Percentiles rank a stretch among this genome's conserved stretches.
phyloP scores from a whole-genome alignment of 2,329 filamentous ascomycete species.

The Colletotrichum cuscutae region DNA sequence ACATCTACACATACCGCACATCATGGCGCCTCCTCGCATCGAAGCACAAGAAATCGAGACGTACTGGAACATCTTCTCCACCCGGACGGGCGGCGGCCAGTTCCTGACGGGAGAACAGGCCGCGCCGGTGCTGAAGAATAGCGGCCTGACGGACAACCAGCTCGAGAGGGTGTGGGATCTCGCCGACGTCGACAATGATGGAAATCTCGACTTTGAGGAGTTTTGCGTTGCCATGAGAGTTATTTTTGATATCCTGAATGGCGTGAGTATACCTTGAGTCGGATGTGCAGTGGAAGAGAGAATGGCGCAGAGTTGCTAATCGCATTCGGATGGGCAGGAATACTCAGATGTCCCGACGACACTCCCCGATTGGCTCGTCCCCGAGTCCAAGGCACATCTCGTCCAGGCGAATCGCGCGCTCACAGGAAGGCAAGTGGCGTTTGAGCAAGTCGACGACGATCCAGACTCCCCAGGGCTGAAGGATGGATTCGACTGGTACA shows the following conservation, averaged over 20 bases:
- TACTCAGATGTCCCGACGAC: constrained; percentile 86
- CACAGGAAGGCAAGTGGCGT: constrained; percentile 80
- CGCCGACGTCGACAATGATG: constrained; percentile 96
- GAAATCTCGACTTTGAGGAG: constrained; percentile 98
- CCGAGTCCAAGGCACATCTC: constrained; percentile 92
- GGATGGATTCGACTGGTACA: constrained; percentile 99
- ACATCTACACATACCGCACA: constrained; percentile 38
- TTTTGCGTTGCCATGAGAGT: constrained; percentile 99
- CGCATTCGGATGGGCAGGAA: constrained; percentile 68
- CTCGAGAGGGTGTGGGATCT: constrained; percentile 98
- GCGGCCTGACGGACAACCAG: constrained; percentile 74
- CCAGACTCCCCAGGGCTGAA: constrained; percentile 86
- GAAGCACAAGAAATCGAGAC: constrained; percentile 72
- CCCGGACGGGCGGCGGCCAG: constrained; percentile 68
- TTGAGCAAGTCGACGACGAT: constrained; percentile 87
- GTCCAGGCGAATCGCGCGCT: constrained; percentile 86
- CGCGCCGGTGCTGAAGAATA: constrained; percentile 72
- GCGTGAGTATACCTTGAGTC: constrained; percentile 66
- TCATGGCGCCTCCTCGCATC: constrained; percentile 70
- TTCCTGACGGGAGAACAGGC: constrained; percentile 71
- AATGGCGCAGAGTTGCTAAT: constrained; percentile 9
- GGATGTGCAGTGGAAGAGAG: not conserved
- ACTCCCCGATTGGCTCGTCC: constrained; percentile 95
- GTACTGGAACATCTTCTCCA: constrained; percentile 73
- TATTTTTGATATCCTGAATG: constrained; percentile 97